phyloP scores from a whole-genome alignment of 1,139 yeast species.

The Candida sp. region DNA sequence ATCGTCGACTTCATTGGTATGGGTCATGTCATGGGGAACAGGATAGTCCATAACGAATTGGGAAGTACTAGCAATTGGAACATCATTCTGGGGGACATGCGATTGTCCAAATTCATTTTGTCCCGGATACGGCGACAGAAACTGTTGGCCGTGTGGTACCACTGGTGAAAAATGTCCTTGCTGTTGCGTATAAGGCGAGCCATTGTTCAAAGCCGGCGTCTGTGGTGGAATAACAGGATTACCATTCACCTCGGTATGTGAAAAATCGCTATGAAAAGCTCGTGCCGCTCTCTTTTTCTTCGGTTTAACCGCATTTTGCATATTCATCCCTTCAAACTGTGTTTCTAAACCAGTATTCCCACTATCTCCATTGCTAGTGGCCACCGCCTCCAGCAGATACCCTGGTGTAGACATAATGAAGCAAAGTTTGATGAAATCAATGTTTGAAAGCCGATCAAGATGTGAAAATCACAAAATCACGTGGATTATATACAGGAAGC shows the following conservation, averaged over 20 bases:
- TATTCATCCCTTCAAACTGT: slow-evolving; percentile 6
- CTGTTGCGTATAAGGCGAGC: not conserved
- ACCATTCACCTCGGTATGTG: slow-evolving; percentile 9
- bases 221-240: slow-evolving; percentile 5
- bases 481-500: too few species aligned
- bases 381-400: not conserved
- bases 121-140: slow-evolving; percentile 1
- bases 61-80: not conserved
- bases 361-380: not conserved
- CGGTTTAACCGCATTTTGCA: slow-evolving; percentile 8
- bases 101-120: not conserved
- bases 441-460: too few species aligned
- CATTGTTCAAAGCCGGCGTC: slow-evolving; percentile 1
- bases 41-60: not conserved
- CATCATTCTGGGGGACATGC: slow-evolving; percentile 1
- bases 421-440: too few species aligned
- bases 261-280: slow-evolving; percentile 38
- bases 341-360: not conserved
- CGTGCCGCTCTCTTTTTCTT: slow-evolving; percentile 43
- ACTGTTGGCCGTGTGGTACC: slow-evolving; percentile 1
- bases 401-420: not conserved
- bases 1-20: slow-evolving; percentile 1
- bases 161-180: not conserved
- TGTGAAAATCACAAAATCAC: too few species aligned
- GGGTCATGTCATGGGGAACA: slow-evolving; percentile 1